Conservation (phyloP, 805 yeast species). For the Yarrowia sp. region DNA sequence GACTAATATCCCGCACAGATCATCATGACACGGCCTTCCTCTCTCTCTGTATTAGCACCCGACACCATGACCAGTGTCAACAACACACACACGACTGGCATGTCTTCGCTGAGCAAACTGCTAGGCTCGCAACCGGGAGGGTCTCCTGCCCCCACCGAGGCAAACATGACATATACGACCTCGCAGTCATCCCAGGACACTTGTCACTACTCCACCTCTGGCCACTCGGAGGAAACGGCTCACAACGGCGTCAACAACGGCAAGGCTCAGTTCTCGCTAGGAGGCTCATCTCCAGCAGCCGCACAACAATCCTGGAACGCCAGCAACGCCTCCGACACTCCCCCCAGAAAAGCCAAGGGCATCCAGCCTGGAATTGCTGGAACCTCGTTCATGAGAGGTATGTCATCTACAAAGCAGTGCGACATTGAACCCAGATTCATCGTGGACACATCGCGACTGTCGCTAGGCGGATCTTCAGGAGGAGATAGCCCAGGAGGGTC, state of each 20-base stretch:
- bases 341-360: conserved; percentile 27
- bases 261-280: conserved; percentile 22
- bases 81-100: conserved; percentile 26
- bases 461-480: conserved; percentile 31
- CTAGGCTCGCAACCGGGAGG: conserved; percentile 25
- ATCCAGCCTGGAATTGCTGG: conserved; percentile 27
- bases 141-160: background rate
- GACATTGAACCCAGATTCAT: conserved; percentile 83
- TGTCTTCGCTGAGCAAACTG: conserved; percentile 29
- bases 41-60: background rate
- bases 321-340: background rate
- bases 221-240: conserved; percentile 17
- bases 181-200: conserved; percentile 7
- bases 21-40: conserved; percentile 9
- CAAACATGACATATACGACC: background rate
- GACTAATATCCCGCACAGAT: conserved; percentile 12
- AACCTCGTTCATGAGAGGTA: conserved; percentile 28
- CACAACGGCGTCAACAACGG: background rate
- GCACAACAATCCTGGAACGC: conserved; percentile 6
- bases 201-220: conserved; percentile 27
- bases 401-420: conserved; percentile 41
- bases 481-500: conserved; percentile 27
- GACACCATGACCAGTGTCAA: conserved; percentile 19
- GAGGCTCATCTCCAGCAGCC: conserved; percentile 9
- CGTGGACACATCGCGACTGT: conserved; percentile 70